A percentile compares a stretch with the other conserved stretches of the same genome.
These are phyloP conservation scores for Glutinoglossum americanum DNA, from an alignment of 495 filamentous ascomycete genomes.

Conservation along the genomic window DNA sequence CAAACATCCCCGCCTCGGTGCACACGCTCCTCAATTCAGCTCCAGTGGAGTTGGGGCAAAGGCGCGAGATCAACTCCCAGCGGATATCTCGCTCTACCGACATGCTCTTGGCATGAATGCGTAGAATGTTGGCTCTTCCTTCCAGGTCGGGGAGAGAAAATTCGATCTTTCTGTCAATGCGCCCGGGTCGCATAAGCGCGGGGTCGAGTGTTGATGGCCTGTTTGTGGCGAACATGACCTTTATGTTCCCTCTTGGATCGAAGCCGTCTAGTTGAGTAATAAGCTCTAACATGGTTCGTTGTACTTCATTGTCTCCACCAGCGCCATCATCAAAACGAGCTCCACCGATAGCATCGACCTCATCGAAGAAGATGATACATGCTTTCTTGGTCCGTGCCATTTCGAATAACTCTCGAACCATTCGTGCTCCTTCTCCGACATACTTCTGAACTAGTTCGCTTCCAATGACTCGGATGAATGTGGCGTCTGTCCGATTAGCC, in stretches of 20 bases:
- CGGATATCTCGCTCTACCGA: conserved; percentile 95
- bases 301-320: conserved; percentile 97
- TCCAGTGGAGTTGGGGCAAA: conserved; percentile 93
- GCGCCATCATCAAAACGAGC: conserved; percentile 98
- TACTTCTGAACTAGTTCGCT: conserved; percentile 97
- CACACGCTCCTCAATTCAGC: conserved; percentile 88
- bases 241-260: conserved; percentile 94
- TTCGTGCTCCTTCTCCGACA: conserved; percentile 88
- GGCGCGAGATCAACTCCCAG: conserved; percentile 90
- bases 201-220: conserved; percentile 88
- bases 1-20: conserved; percentile 99
- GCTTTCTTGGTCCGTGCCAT: conserved; percentile 99
- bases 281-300: conserved; percentile 94
- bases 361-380: conserved; percentile 99
- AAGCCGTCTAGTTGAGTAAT: conserved; percentile 98
- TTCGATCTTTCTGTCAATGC: conserved; percentile 97
- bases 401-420: conserved; percentile 97
- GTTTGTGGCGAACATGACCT: conserved; percentile 99
- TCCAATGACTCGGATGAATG: conserved; percentile 95
- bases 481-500: conserved; percentile 91
- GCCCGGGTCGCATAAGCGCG: conserved; percentile 87
- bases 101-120: conserved; percentile 99
- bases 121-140: conserved; percentile 87
- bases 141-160: conserved; percentile 94
- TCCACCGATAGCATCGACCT: conserved; percentile 93